Evolutionary conservation across 257 asterid genomes (phyloP).

Genomic region (Haberlea rhodopensis): DNA sequence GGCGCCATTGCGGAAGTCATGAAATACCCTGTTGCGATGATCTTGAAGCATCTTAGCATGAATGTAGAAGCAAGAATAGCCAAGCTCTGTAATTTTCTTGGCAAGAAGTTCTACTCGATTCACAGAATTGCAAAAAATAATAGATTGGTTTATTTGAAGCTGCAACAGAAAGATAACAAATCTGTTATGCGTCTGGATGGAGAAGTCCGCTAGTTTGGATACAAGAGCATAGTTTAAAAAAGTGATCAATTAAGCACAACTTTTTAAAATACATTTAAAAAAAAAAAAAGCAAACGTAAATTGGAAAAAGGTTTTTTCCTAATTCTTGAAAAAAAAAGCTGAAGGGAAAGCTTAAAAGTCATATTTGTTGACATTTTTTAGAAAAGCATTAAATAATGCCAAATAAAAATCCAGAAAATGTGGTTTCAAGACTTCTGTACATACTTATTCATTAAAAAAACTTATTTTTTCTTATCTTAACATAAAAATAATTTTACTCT

Average conservation of each 20-base stretch:
- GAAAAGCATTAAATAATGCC: neutral
- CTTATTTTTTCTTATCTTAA: neutral
- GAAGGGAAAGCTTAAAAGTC: neutral
- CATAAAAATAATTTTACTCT: neutral
- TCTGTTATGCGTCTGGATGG: neutral
- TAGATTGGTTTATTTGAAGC: conserved; percentile 81
- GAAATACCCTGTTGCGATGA: conserved; percentile 79
- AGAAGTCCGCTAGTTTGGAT: neutral
- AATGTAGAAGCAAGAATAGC: conserved; percentile 77
- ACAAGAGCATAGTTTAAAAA: neutral
- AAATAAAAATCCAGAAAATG: neutral
- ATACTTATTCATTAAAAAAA: neutral
- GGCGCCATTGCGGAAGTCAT: conserved; percentile 80
- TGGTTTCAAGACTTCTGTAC: neutral
- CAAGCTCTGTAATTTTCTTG: conserved; percentile 78
- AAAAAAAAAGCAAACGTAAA: too few relatives aligned
- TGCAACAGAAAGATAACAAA: conserved; percentile 28
- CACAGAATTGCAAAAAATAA: conserved; percentile 78
- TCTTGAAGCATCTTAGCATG: conserved; percentile 86
- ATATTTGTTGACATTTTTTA: neutral
- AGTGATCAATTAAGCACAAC: too few relatives aligned
- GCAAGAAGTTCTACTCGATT: conserved; percentile 78
- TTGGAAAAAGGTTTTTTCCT: neutral
- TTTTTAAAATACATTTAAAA: too few relatives aligned
- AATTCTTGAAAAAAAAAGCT: neutral